phyloP scores from a whole-genome alignment of 2,329 filamentous ascomycete genomes.

The Fusarium buharicum region DNA sequence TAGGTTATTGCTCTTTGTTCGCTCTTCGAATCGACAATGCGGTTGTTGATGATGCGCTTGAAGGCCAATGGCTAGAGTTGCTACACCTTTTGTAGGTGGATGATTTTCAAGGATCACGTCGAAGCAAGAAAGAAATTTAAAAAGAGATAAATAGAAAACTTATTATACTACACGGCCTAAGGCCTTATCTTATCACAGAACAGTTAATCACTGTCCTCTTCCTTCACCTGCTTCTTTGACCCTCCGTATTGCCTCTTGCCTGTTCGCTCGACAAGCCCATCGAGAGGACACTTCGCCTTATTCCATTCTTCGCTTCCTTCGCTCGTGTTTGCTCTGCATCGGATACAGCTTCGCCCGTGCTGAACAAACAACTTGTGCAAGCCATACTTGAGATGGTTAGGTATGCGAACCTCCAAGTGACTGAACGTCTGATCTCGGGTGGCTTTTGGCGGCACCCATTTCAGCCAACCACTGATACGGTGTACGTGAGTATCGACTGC shows the following conservation, averaged over 20 bases:
- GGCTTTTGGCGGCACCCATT: conserved; percentile 44
- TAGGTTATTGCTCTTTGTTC: not conserved
- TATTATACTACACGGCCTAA: not conserved
- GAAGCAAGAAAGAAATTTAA: not conserved
- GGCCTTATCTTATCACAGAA: not conserved
- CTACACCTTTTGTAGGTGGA: no score
- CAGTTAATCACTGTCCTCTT: conserved; percentile 29
- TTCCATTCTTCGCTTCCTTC: conserved; percentile 45
- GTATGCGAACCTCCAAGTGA: conserved; percentile 44
- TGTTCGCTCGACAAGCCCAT: conserved; percentile 40
- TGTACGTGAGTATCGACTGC: conserved; percentile 46
- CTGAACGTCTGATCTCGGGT: conserved; percentile 44
- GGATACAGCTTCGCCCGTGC: conserved; percentile 42
- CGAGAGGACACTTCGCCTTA: conserved; percentile 38
- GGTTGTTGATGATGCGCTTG: no score
- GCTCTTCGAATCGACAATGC: not conserved
- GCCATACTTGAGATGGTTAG: conserved; percentile 43
- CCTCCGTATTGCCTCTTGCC: conserved; percentile 39
- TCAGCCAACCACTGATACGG: conserved; percentile 42
- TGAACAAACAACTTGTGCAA: conserved; percentile 45
- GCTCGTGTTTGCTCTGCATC: conserved; percentile 44
- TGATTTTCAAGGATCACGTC: not conserved
- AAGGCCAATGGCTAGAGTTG: no score
- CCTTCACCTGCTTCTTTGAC: conserved; percentile 34
- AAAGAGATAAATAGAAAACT: not conserved